Percentiles rank a stretch among this genome's conserved stretches.
These are phyloP conservation scores for Chenopodium berlandieri DNA, from an alignment of 148 eudicot genomes.

Conservation along the genomic window DNA sequence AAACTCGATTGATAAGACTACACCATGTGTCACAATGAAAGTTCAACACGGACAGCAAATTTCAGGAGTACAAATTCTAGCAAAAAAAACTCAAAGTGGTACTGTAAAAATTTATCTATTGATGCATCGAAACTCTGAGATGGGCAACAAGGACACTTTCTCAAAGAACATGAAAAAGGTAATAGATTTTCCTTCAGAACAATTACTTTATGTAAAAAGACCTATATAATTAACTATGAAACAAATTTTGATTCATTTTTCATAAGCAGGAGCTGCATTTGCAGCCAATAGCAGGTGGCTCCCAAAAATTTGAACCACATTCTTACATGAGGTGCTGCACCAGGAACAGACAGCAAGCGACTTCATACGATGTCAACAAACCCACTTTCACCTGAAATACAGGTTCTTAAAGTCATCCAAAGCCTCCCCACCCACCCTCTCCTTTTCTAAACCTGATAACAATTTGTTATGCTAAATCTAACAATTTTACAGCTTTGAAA, in stretches of 20 bases:
- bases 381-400: neutral
- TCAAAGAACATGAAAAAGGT: neutral
- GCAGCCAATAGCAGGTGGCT: conserved; percentile 5
- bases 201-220: neutral
- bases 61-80: neutral
- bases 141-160: neutral
- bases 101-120: neutral
- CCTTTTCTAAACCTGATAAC: neutral
- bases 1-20: neutral
- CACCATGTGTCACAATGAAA: neutral
- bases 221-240: neutral
- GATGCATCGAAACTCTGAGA: neutral
- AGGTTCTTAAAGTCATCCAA: neutral
- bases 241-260: neutral
- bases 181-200: neutral
- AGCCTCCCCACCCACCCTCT: neutral
- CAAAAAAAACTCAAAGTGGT: neutral
- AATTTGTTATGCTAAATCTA: neutral
- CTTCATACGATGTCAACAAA: neutral
- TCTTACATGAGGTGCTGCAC: neutral
- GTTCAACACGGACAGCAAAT: neutral
- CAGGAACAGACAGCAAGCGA: neutral
- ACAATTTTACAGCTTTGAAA: neutral
- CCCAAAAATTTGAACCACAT: neutral
- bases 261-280: neutral